Evolutionary conservation across 2,329 filamentous ascomycete genomes (phyloP).

Genomic region (Colletotrichum agaves): DNA sequence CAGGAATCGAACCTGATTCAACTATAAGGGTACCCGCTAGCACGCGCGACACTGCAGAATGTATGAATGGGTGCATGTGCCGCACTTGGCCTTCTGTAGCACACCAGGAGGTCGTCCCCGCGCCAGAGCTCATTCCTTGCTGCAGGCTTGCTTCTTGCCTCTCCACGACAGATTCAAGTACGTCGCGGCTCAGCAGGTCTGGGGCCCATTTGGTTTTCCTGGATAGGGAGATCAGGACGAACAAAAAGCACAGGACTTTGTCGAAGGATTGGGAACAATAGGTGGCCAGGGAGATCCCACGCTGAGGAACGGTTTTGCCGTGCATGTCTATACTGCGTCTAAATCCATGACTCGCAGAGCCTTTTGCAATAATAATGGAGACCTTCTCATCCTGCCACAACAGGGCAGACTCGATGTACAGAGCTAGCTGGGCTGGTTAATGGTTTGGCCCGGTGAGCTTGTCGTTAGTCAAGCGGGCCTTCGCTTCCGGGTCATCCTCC

Average conservation of each 20-base stretch:
- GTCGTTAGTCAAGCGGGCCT: slow-evolving; percentile 56
- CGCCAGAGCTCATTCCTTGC: slow-evolving; percentile 31
- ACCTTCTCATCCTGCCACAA: slow-evolving; percentile 72
- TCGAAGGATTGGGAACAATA: not conserved
- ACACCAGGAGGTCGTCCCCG: slow-evolving; percentile 40
- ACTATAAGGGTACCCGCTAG: too few relatives aligned
- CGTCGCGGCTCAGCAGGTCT: slow-evolving; percentile 58
- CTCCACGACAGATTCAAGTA: slow-evolving; percentile 56
- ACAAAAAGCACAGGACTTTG: not conserved
- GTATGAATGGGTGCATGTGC: slow-evolving; percentile 51
- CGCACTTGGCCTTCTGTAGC: slow-evolving; percentile 47
- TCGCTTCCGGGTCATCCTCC: slow-evolving; percentile 66
- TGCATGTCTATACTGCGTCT: not conserved
- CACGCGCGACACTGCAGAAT: slow-evolving; percentile 45
- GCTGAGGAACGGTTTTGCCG: not conserved
- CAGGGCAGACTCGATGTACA: slow-evolving; percentile 72
- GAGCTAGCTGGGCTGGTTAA: slow-evolving; percentile 46
- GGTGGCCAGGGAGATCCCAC: not conserved
- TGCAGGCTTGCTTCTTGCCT: slow-evolving; percentile 40
- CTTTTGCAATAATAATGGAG: slow-evolving; percentile 68
- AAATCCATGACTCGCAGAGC: slow-evolving; percentile 57
- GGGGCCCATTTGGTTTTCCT: slow-evolving; percentile 51
- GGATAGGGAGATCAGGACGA: not conserved
- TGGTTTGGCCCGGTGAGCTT: slow-evolving; percentile 72
- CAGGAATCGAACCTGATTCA: too few relatives aligned